Evolutionary conservation across 2,329 filamentous ascomycete species (phyloP), one percentile per base, ranked within the genome.

Genomic region (Cladosporium velox): DNA sequence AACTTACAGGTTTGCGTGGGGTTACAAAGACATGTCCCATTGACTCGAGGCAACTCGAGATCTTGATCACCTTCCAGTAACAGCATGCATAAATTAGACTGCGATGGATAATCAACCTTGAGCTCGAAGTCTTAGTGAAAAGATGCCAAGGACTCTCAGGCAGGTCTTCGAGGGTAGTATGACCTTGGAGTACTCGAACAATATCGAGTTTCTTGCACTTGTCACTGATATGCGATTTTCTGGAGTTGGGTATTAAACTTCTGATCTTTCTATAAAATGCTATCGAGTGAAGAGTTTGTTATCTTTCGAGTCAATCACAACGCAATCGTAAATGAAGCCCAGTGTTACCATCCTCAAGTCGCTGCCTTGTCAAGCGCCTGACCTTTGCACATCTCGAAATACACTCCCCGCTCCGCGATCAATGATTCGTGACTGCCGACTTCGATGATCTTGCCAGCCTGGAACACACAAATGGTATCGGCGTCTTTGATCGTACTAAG

Each of bases 401-500:
- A 83, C 35, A 80, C 73, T 0, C 80, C 80, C 49, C 72, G 74
- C 66, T 70, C 74, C 6, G 70, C 74, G 63, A 82, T 73, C 44
- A 83, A 62, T 18, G 68, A 71, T 63, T 72, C 67, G 70, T 81
- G 69, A 64, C 75, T 72, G 66, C 81, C 71, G 70, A 78, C 65
- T 72, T 82, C 80, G 3, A 79, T 64, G 10, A 81, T 73, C 5
- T 70, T 70, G 4, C 79, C 78, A 14, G 75, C 72, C 0, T 72
- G 74, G 72, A 82, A 75, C 11, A 81, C 79, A 32, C 80, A 72
- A 62, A 82, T 81, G 18, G 75, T 75, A 64, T 81, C 78, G 2
- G 79, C 78, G 35, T 75, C 69, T 61, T 71, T 77, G 35, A 82
- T 77, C 5, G 80, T 80, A 15, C 77, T 74, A n/a, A 82, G 71